Evolutionary conservation across 805 yeast species (phyloP).

Genomic region (Wickerhamomyces pijperi): DNA sequence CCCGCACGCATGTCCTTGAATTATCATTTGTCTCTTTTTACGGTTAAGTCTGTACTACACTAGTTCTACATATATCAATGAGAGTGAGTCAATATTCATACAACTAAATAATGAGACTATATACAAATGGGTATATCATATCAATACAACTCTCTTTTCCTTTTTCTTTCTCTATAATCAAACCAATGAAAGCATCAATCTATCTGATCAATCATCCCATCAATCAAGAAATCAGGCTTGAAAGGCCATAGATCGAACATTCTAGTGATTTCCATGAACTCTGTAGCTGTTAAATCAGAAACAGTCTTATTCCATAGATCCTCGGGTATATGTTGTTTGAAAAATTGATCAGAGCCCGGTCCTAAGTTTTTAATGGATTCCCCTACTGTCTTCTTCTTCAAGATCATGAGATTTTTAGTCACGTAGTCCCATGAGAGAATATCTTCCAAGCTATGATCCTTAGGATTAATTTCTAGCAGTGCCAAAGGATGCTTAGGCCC

Average conservation of each 20-base stretch:
- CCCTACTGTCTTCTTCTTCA: conserved; percentile 30
- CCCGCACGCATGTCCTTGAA: no score
- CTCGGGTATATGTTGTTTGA: neutral
- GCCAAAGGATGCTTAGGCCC: conserved; percentile 15
- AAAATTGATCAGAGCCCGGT: conserved; percentile 53
- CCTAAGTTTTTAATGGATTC: conserved; percentile 50
- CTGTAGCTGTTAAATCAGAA: conserved; percentile 33
- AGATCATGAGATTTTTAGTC: conserved; percentile 45
- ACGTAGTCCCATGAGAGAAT: conserved; percentile 59
- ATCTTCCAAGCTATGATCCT: conserved; percentile 26
- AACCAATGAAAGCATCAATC: neutral
- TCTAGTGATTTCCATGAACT: conserved; percentile 39
- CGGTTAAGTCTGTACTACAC: no score
- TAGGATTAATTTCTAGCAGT: conserved; percentile 47
- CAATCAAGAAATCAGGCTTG: conserved; percentile 43
- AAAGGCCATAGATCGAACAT: conserved; percentile 74
- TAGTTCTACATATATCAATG: no score
- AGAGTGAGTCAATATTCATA: neutral
- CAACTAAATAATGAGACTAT: neutral
- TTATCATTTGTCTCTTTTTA: no score
- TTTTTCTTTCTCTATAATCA: no score
- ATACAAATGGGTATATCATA: neutral
- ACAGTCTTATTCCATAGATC: neutral
- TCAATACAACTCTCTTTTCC: neutral
- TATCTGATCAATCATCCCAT: conserved; percentile 20